phyloP scores from a whole-genome alignment of 2,329 filamentous ascomycete species.

The Trichoderma lentiforme region DNA sequence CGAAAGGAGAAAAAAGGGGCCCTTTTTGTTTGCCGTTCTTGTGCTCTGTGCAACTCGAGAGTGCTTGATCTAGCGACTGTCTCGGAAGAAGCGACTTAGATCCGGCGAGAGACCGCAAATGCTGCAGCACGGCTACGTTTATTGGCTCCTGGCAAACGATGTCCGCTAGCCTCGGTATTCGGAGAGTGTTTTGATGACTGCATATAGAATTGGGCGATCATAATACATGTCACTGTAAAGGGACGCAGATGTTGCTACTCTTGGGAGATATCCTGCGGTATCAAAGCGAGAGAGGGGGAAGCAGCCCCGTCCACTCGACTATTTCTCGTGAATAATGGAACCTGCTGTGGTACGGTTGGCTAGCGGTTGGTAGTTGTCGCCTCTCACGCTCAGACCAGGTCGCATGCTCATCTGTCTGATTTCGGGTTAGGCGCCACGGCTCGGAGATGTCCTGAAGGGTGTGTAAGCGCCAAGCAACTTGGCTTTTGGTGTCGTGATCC shows the following conservation, averaged over 20 bases:
- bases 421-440: background rate
- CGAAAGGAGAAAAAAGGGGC: background rate
- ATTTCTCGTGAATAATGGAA: background rate
- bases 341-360: background rate
- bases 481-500: constrained; percentile 5
- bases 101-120: background rate
- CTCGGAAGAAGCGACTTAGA: constrained; percentile 8
- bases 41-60: background rate
- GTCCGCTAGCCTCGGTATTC: background rate
- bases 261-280: background rate
- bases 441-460: background rate
- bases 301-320: background rate
- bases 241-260: background rate
- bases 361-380: background rate
- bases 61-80: constrained; percentile 12
- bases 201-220: background rate
- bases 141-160: background rate
- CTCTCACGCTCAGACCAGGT: background rate
- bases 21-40: background rate
- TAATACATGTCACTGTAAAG: background rate
- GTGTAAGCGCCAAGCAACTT: constrained; percentile 6
- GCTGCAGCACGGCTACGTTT: background rate
- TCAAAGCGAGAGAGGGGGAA: background rate
- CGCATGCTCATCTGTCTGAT: background rate
- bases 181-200: background rate